Evolutionary conservation across 345 rosid species (phyloP), one percentile per base, ranked within the genome.

Genomic region (Cardiospermum halicacabum): DNA sequence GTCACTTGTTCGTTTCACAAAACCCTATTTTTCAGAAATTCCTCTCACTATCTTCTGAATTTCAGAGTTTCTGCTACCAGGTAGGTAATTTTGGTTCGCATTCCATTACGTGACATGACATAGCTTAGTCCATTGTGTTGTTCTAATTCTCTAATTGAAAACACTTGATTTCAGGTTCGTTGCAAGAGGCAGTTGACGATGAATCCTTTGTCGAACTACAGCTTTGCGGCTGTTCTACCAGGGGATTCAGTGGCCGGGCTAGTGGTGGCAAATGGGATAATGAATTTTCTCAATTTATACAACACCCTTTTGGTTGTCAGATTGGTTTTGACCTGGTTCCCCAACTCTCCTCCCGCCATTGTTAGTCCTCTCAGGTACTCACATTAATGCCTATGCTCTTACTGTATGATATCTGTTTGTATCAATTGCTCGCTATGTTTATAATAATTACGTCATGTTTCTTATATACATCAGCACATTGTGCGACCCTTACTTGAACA

Each of bases 281-380:
- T 75, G 54, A 93, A 82, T 62, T 93, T 93, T 79, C 77, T 93
- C 65, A 93, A 82, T 71, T 70, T 93, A 55, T 93, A 90, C 77
- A 93, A 90, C 77, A 82, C 94, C 7, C 56, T 93, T 61, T 85
- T 93, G 77, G 72, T 93, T 32, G 68, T 76, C 49, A 80, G 98
- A 79, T 92, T 93, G 48, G 97, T 93, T 60, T 77, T 93, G 82
- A 90, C 97, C 30, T 93, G 97, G 98, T 93, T 93, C 74, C 98
- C 98, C 0, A 86, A 85, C 70, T 73, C 96, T 49, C 97, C 97
- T 77, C 94, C 97, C 28, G 97, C 87, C 77, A 93, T 93, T 70
- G 95, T 90, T 48, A 81, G 80, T 66, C 98, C 98, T 50, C 94
- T 93, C 76, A 90, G 98, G 97, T 93, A 34, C 10, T 7, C 10